These are phyloP conservation scores for Odontarrhena argentea DNA, from an alignment of 345 rosid species.

Conservation along the genomic window DNA sequence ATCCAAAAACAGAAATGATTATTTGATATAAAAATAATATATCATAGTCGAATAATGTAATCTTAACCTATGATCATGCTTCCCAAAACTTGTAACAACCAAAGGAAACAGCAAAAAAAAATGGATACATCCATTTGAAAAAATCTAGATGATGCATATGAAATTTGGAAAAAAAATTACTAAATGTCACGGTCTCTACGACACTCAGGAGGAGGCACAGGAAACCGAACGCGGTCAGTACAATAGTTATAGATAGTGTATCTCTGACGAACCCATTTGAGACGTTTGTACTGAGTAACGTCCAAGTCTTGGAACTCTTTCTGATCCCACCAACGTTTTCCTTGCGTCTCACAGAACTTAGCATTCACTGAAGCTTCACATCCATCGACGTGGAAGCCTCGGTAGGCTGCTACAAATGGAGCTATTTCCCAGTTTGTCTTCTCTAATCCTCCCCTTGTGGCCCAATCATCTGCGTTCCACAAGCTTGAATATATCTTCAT, in stretches of 20 bases:
- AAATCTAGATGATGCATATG: background rate
- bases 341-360: slow-evolving; percentile 75
- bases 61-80: background rate
- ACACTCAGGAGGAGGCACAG: slow-evolving; percentile 54
- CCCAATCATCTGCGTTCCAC: slow-evolving; percentile 94
- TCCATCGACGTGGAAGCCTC: slow-evolving; percentile 64
- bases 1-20: too few species aligned
- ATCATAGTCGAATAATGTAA: too few species aligned
- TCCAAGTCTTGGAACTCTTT: slow-evolving; percentile 66
- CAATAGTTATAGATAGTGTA: slow-evolving; percentile 69
- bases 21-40: too few species aligned
- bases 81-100: slow-evolving; percentile 2
- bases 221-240: slow-evolving; percentile 51
- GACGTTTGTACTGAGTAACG: slow-evolving; percentile 50
- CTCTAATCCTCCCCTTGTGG: slow-evolving; percentile 85
- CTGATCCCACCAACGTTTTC: slow-evolving; percentile 74
- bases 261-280: slow-evolving; percentile 57
- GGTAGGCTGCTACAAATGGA: slow-evolving; percentile 66
- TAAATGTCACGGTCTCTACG: slow-evolving; percentile 57
- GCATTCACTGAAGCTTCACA: slow-evolving; percentile 64
- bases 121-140: background rate
- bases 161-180: background rate
- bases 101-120: background rate
- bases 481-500: slow-evolving; percentile 88
- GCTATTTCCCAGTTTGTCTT: slow-evolving; percentile 86